These are phyloP conservation scores for Cyberlindnera sargentensis DNA, from an alignment of 805 yeast genomes.

Conservation along the genomic window DNA sequence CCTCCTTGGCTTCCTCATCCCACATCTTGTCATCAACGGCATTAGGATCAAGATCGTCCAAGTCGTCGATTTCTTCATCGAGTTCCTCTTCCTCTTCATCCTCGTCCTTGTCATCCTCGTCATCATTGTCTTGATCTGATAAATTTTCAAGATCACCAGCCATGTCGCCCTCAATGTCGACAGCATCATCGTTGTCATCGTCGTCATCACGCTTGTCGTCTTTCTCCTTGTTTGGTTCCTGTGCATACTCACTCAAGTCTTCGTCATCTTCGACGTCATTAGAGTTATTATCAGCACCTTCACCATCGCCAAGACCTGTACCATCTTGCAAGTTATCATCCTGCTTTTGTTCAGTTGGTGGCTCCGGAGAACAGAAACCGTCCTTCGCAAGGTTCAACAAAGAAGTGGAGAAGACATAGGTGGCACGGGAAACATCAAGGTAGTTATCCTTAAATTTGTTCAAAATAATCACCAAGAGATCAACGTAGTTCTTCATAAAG, in stretches of 20 bases:
- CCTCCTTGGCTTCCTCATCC: conserved; percentile 83
- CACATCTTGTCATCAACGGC: conserved; percentile 97
- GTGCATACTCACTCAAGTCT: conserved; percentile 66
- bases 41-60: conserved; percentile 88
- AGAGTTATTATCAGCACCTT: conserved; percentile 73
- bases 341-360: conserved; percentile 52
- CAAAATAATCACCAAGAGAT: conserved; percentile 38
- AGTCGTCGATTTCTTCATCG: conserved; percentile 84
- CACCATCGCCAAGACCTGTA: conserved; percentile 90
- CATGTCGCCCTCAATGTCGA: conserved; percentile 94
- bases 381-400: conserved; percentile 58
- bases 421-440: conserved; percentile 48
- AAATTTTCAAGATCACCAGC: conserved; percentile 86
- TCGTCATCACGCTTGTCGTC: conserved; percentile 57
- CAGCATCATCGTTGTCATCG: conserved; percentile 81
- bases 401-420: conserved; percentile 48
- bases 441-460: conserved; percentile 43
- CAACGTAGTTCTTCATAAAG: conserved; percentile 50
- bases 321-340: conserved; percentile 75
- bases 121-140: conserved; percentile 56
- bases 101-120: conserved; percentile 42
- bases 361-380: conserved; percentile 92
- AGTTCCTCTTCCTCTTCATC: conserved; percentile 62
- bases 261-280: conserved; percentile 90
- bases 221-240: conserved; percentile 66